Percentiles rank a stretch among this genome's conserved stretches.
phyloP scores from a whole-genome alignment of 164 flowering plant species.

The Aristolochia californica region DNA sequence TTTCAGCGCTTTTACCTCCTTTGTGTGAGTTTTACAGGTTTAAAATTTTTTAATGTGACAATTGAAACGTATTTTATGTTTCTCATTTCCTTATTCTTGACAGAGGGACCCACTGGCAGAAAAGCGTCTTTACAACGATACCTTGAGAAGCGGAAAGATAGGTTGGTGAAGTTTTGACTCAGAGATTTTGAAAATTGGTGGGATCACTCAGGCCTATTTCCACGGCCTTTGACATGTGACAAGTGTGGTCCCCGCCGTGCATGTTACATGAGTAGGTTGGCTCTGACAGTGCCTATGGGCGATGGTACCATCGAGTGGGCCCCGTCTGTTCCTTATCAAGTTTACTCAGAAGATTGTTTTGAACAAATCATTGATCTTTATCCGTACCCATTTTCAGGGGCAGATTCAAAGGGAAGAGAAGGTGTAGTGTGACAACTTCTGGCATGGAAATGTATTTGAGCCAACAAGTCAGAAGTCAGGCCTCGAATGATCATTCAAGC shows the following conservation, averaged over 20 bases:
- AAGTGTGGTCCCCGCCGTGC: no score
- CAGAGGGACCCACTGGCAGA: conserved; percentile 50
- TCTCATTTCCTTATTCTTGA: conserved; percentile 16
- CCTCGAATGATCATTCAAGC: conserved; percentile 29
- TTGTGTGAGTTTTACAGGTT: background rate
- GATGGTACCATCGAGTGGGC: no score
- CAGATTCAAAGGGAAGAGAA: conserved; percentile 46
- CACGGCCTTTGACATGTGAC: no score
- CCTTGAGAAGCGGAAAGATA: conserved; percentile 75
- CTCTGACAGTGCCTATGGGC: no score
- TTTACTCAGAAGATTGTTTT: no score
- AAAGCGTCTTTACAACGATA: conserved; percentile 62
- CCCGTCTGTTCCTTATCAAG: no score
- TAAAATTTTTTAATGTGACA: background rate
- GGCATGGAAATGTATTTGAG: conserved; percentile 34
- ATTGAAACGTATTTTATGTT: background rate
- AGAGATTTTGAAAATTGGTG: no score
- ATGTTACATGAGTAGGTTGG: no score
- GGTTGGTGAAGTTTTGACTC: conserved; percentile 21
- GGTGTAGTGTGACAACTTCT: conserved; percentile 21
- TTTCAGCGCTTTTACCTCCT: background rate
- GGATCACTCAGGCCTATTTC: no score
- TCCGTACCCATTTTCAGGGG: conserved; percentile 19
- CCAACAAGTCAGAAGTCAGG: conserved; percentile 26
- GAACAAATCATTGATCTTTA: no score